A percentile compares a stretch with the other conserved stretches of the same genome.
phyloP scores from a whole-genome alignment of 495 filamentous ascomycete genomes.

The Podospora sp. region DNA sequence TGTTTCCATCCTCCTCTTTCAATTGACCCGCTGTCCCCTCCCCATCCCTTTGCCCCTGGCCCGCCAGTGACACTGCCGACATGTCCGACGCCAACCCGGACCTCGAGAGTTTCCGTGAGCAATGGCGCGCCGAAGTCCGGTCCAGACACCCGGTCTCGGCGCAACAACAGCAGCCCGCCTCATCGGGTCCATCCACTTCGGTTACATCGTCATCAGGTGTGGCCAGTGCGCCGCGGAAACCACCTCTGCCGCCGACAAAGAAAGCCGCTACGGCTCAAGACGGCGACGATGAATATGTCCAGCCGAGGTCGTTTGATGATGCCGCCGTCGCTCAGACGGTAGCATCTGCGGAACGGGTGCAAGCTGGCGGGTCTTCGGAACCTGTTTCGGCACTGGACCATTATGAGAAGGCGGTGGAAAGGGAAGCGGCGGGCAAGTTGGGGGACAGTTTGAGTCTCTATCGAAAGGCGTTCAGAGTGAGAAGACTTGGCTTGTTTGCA shows the following conservation, averaged over 20 bases:
- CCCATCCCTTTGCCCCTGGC: not conserved
- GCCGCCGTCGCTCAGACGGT: conserved; percentile 20
- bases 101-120: conserved; percentile 43
- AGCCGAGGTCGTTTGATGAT: conserved; percentile 43
- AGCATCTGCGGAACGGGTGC: conserved; percentile 6
- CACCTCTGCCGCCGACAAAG: conserved; percentile 23
- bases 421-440: conserved; percentile 77
- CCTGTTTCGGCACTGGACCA: conserved; percentile 84
- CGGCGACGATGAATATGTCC: conserved; percentile 44
- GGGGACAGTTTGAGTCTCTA: conserved; percentile 91
- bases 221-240: conserved; percentile 16
- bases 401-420: conserved; percentile 90
- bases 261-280: conserved; percentile 14
- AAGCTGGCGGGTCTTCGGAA: conserved; percentile 40
- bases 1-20: not conserved
- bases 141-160: conserved; percentile 22
- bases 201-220: conserved; percentile 8
- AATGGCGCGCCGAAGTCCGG: conserved; percentile 44
- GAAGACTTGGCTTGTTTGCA: conserved; percentile 5
- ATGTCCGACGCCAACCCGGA: conserved; percentile 40
- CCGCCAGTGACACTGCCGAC: not conserved
- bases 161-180: not conserved
- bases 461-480: conserved; percentile 82
- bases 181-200: not conserved
- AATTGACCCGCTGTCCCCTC: not conserved